Evolutionary conservation across 2,329 filamentous ascomycete genomes (phyloP), one percentile per base, ranked within the genome.

Genomic region (Cytospora piceae): DNA sequence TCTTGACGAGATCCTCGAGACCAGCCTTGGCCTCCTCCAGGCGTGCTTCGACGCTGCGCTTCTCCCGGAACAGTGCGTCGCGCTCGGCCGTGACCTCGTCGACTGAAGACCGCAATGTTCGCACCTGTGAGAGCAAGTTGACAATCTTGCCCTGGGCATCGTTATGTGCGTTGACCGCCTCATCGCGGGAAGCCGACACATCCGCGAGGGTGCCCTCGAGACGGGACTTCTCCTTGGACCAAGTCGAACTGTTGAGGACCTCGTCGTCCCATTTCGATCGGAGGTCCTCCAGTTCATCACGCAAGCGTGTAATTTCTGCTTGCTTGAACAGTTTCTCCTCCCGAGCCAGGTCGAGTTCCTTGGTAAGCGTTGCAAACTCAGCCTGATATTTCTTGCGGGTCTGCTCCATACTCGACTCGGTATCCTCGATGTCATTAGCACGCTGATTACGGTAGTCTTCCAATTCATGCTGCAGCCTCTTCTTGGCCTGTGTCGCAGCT

Each of bases 201-300:
- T 97, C 93, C 59, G 94, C 89, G 63, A 99, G 83, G 6, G 93
- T 96, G 67, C 93, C 88, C 76, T 98, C 94, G 51, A 99, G 84
- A 20, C 94, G 90, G 20, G 93, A 86, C 82, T 98, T 98, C 80
- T 99, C 94, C 81, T 99, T 99, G 15, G 94, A 94, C 94, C 95
- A 98, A 0, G 94, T 97, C 20, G 93, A 96, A 77, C 93, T 96
- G 79, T 98, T 98, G 71, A 98, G 87, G 14, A 98, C 93, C 78
- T 99, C 94, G 72, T 98, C 93, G 73, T 99, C 95, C 94, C 95
- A 98, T 80, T 98, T 98, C 71, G 90, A 93, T 70, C 95, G 89
- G 66, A 98, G 85, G 72, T 97, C 93, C 72, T 99, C 95, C 29
- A 98, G 87, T 78, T 99, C 95, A 75, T 98, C 94, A n/a, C 94